Evolutionary conservation across 148 eudicot species (phyloP), one percentile per base, ranked within the genome.

Genomic region (Cornus florida): DNA sequence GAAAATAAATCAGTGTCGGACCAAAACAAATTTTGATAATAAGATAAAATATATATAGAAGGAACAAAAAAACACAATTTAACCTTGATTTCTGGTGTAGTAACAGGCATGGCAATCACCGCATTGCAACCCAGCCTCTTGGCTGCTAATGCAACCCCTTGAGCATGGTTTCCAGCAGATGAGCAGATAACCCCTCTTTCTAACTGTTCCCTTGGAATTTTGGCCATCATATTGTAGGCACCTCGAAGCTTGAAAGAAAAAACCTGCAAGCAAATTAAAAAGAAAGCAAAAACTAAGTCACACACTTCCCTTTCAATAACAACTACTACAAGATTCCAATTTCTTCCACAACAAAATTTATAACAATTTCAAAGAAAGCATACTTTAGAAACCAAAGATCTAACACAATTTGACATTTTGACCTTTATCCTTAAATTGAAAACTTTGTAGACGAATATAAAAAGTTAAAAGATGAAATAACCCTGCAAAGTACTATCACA

Each of bases 131-230:
- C 94, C 41, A 96, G 89, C 82, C 68, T 89, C 85, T 88, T 86
- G 39, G 99, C 97, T 10, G 99, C 73, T 71, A 96, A 84, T 50
- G 99, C 99, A 82, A 96, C 99, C 33, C 99, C 99, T 81, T 96
- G 99, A 6, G 99, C 99, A 87, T 96, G 99, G 79, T 96, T 96
- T 76, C 99, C 99, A 31, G 99, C 99, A 23, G 99, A 96, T 60
- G 99, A 94, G 86, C 99, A 96, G 39, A 96, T 89, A 62, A 96
- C 98, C 19, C 99, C 99, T 77, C 78, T 91, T 73, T 86, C 91
- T 48, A 96, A 80, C 83, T 93, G 97, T 50, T 88, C 92, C 71
- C 80, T 84, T 3, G 97, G 84, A 87, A 96, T 95, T 72, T 92
- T 96, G 9, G 87, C 94, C 98, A 96, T 96, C 99, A 96, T 93